Base-by-base conservation (phyloP, 306 rosid genomes). In the Prunus dulcis region DNA sequence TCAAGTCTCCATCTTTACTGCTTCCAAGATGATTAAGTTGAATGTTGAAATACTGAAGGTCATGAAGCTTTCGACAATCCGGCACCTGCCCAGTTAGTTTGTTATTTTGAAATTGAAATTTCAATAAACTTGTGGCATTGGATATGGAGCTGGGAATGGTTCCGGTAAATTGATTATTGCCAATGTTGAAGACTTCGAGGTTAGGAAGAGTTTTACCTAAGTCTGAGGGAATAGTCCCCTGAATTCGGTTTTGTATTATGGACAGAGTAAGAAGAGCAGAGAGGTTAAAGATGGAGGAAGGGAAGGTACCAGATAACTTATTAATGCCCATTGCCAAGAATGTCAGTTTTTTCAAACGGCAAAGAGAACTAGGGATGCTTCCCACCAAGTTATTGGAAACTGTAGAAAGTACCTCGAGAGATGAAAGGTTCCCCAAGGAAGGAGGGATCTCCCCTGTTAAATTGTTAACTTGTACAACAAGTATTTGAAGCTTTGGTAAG, bases 31-130 rank as follows among this genome's bases (percentile, higher is more conserved):
- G 63, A 22, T n/a, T 22, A 1, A 0, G 0, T 17, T 5, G 3
- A 17, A 53, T 0, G 22, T 17, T 19, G 58, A 53, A 53, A 0
- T 0, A 0, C 20, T 1, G 2, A 2, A 53, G 20, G 23, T 53
- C 17, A 18, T 19, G 58, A 53, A 53, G 23, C 58, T 53, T 53
- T 17, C 20, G 20, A 6, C 18, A 19, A 53, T 53, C 20, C 3
- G 20, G 58, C 2, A 53, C 58, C 58, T 2, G 58, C 8, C 58
- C 23, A 2, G n/a, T 53, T 19, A 53, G 60, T 6, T 19, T 53
- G 60, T 53, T 53, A 0, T 0, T 0, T 19, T 1, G 10, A 53
- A 7, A 10, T 0, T 19, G 11, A 53, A 18, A 27, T 27, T 27
- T 27, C 28, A 27, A 8, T 51, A 51, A n/a, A 51, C n/a, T 19